Evolutionary conservation across 805 yeast species (phyloP).

Genomic region (Ogataea sp.): DNA sequence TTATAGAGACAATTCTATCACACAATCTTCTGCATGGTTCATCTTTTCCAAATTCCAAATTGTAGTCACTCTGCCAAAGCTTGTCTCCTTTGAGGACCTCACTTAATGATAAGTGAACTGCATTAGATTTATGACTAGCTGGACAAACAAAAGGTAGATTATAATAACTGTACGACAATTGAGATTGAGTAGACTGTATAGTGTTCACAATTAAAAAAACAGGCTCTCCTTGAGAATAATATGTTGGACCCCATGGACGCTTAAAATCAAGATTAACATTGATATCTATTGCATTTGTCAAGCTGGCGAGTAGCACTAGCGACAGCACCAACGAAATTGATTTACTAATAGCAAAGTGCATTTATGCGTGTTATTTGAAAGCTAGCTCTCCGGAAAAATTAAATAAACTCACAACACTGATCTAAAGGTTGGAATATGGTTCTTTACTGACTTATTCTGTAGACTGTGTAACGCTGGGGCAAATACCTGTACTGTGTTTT

Average conservation of each 20-base stretch:
- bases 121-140: conserved; percentile 42
- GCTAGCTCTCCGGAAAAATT: no score
- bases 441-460: no score
- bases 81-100: conserved; percentile 79
- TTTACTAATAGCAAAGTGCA: not conserved
- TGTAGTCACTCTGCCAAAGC: conserved; percentile 66
- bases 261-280: conserved; percentile 1
- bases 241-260: conserved; percentile 27
- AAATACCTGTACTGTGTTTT: no score
- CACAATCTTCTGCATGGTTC: conserved; percentile 60
- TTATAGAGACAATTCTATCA: conserved; percentile 48
- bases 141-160: conserved; percentile 80
- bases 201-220: conserved; percentile 71
- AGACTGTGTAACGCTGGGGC: no score
- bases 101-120: conserved; percentile 61
- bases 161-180: conserved; percentile 69
- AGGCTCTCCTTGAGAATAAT: conserved; percentile 41
- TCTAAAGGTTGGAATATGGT: no score
- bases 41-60: conserved; percentile 57
- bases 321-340: not conserved
- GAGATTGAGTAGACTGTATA: conserved; percentile 70
- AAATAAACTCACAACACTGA: no score
- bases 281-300: not conserved
- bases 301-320: not conserved
- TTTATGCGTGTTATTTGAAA: no score